phyloP scores from a whole-genome alignment of 2,329 filamentous ascomycete genomes.

The Aspergillus pseudoterreus region DNA sequence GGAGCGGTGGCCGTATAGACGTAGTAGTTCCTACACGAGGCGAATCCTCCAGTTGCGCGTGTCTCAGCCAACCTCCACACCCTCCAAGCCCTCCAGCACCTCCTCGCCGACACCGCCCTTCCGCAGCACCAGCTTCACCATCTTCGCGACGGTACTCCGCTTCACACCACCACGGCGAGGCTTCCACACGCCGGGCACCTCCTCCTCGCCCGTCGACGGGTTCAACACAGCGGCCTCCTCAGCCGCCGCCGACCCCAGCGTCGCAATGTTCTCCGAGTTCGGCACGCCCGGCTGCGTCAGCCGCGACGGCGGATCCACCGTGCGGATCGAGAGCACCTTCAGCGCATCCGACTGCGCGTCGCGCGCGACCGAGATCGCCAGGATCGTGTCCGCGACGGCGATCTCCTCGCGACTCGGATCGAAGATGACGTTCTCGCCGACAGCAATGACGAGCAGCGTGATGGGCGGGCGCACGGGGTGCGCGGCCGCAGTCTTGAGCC shows the following conservation, averaged over 20 bases:
- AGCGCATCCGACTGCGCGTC: constrained; percentile 42
- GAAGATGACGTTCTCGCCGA: constrained; percentile 87
- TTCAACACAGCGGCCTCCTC: constrained; percentile 43
- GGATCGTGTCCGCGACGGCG: constrained; percentile 81
- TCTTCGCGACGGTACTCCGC: constrained; percentile 65
- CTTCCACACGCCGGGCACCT: constrained; percentile 72
- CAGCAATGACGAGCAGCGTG: constrained; percentile 82
- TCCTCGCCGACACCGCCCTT: constrained; percentile 80
- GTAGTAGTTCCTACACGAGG: neutral
- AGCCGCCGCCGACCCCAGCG: constrained; percentile 35
- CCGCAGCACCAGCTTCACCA: constrained; percentile 73
- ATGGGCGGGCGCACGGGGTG: constrained; percentile 66
- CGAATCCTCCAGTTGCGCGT: neutral
- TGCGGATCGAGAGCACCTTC: constrained; percentile 65
- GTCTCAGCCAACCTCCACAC: constrained; percentile 56
- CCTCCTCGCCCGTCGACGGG: constrained; percentile 54
- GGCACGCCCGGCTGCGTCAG: constrained; percentile 68
- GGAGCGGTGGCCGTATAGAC: too few species aligned
- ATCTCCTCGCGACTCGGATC: constrained; percentile 90
- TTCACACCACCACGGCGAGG: constrained; percentile 80
- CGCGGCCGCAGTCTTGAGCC: constrained; percentile 17
- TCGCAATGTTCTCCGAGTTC: constrained; percentile 59
- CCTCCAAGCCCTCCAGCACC: constrained; percentile 75
- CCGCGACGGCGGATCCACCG: constrained; percentile 70
- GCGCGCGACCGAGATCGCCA: constrained; percentile 73